Conservation (phyloP, 2,329 filamentous ascomycete genomes). For the Sclerotinia nivalis region DNA sequence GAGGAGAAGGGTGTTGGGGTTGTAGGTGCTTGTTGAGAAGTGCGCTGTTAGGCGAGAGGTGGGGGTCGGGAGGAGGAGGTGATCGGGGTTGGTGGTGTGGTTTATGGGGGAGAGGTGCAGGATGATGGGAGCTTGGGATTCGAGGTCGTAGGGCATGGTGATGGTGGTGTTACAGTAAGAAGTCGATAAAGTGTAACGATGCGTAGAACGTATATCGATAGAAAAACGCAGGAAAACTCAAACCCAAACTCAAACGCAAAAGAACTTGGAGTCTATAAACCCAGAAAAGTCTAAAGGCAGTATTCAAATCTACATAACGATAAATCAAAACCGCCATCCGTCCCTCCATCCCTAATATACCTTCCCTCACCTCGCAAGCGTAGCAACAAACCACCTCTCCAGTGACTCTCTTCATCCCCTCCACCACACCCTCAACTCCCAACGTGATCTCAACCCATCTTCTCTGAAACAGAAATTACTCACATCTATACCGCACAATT, state of each 20-base stretch:
- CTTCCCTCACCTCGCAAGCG: neutral
- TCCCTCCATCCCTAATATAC: neutral
- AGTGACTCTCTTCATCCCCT: neutral
- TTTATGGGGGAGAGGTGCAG: neutral
- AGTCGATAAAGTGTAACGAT: neutral
- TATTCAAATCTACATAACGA: neutral
- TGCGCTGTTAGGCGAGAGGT: neutral
- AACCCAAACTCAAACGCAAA: neutral
- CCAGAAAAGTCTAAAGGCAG: neutral
- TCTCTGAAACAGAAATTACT: too few species aligned
- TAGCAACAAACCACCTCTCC: neutral
- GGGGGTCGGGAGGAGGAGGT: neutral
- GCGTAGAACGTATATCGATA: neutral
- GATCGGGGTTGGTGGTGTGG: neutral
- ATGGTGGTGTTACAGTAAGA: neutral
- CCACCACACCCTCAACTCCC: neutral
- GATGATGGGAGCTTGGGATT: neutral
- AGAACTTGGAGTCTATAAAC: neutral
- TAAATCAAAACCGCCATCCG: neutral
- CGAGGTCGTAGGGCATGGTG: constrained; percentile 5
- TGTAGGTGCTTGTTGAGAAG: neutral
- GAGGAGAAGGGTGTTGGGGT: neutral
- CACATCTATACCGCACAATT: too few species aligned
- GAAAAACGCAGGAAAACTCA: neutral
- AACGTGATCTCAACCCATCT: too few species aligned